Percentiles rank a stretch among this genome's conserved stretches.
Evolutionary conservation across 768 basidiomycete genomes (phyloP).

Genomic region (Rhodotorula sphaerocarpa): DNA sequence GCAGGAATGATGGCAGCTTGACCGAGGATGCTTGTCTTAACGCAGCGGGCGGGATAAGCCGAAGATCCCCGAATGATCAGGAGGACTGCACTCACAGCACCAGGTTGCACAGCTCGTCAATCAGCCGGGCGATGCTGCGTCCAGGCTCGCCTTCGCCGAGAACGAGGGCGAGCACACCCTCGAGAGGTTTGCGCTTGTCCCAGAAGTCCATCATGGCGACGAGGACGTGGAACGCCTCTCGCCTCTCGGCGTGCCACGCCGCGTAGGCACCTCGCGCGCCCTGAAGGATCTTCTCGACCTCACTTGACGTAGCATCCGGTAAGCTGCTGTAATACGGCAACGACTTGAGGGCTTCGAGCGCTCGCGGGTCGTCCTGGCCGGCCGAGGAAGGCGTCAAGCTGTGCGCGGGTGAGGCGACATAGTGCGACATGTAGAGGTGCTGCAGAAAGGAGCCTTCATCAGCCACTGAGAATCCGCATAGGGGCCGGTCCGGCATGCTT

Average conservation of each 20-base stretch:
- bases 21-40: constrained; percentile 23
- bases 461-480: too few species aligned
- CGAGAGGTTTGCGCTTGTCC: constrained; percentile 20
- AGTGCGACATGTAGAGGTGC: constrained; percentile 34
- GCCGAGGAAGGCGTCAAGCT: constrained; percentile 1
- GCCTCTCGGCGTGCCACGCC: neutral
- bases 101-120: constrained; percentile 15
- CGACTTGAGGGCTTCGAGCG: neutral
- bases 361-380: too few species aligned
- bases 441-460: neutral
- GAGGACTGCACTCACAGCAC: constrained; percentile 21
- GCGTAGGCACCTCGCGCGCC: neutral
- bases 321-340: too few species aligned
- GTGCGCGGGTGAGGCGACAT: neutral
- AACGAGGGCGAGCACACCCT: neutral
- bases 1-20: constrained; percentile 20
- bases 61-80: too few species aligned
- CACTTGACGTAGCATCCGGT: too few species aligned
- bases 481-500: too few species aligned
- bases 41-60: too few species aligned
- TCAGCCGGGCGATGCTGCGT: neutral
- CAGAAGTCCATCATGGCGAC: constrained; percentile 13
- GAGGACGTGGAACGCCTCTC: constrained; percentile 13
- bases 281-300: too few species aligned
- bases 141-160: neutral